Base-by-base conservation (phyloP, 2,329 filamentous ascomycete genomes). In the Chaetomium sp. region DNA sequence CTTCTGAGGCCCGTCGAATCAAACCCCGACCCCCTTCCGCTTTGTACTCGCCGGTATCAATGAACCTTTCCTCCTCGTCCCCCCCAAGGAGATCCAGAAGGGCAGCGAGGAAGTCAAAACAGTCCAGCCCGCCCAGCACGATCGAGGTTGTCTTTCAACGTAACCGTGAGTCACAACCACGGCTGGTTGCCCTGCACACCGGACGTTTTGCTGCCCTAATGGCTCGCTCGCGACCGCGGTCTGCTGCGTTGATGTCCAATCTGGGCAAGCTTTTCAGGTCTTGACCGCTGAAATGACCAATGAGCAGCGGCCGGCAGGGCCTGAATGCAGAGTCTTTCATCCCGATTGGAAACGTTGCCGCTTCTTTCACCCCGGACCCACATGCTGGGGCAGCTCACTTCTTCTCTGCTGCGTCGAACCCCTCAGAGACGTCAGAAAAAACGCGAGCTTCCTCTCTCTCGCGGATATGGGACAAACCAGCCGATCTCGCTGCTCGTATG, bases 191-290 rank as follows among this genome's bases (percentile, higher is more conserved):
- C 53, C 52, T 57, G 58, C 42, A 43, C 51, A 55, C 32, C 49
- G 48, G 43, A 62, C 61, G 62, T 59, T 63, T 60, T 63, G 62
- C 45, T 64, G 62, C 60, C 63, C 59, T 63, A 61, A 53, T 61
- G 58, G 54, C 44, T 57, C 49, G 49, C 54, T 44, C 43, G 49
- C 59, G 52, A 53, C 51, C 46, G 52, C 53, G 38, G 45, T 60
- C 51, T 62, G 59, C 63, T 67, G 65, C 65, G 63, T 61, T 66
- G 65, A 63, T 67, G 65, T 66, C 65, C 64, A 67, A 67, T 61
- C 48, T 62, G 48, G 57, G 55, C 55, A 43, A 57, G 49, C 59
- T 57, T 53, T 62, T 58, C 53, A 46, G 56, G 51, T 49, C 43
- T 37, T 40, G 52, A 45, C 48, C 44, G 48, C 53, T 51, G 46